A percentile compares a stretch with the other conserved stretches of the same genome.
Conservation (phyloP, 2,329 filamentous ascomycete genomes). For the Ceratocystis papillata region DNA sequence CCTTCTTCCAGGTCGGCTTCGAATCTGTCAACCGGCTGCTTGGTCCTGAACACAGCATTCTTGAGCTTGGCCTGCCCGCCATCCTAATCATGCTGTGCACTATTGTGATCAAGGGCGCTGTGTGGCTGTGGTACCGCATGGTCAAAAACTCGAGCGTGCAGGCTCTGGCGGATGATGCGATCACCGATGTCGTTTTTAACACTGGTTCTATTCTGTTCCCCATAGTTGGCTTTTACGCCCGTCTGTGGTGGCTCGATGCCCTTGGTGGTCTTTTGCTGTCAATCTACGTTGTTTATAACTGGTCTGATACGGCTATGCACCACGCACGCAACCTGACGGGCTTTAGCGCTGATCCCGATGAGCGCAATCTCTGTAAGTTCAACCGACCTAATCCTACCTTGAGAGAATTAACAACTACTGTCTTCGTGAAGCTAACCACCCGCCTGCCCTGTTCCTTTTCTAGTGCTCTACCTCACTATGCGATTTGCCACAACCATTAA, state of each 20-base stretch:
- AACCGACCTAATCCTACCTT: not conserved
- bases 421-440: not conserved
- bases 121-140: slow-evolving; percentile 79
- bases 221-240: slow-evolving; percentile 62
- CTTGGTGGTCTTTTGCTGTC: slow-evolving; percentile 70
- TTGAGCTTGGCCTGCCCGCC: slow-evolving; percentile 62
- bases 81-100: slow-evolving; percentile 72
- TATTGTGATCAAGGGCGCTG: slow-evolving; percentile 68
- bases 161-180: slow-evolving; percentile 51
- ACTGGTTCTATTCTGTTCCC: slow-evolving; percentile 81
- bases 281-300: slow-evolving; percentile 66
- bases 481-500: slow-evolving; percentile 80
- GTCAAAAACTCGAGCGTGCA: slow-evolving; percentile 80
- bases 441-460: not conserved
- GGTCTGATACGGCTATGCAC: slow-evolving; percentile 60
- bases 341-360: slow-evolving; percentile 65
- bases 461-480: slow-evolving; percentile 78
- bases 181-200: slow-evolving; percentile 81
- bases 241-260: slow-evolving; percentile 74
- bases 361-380: slow-evolving; percentile 56
- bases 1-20: slow-evolving; percentile 66
- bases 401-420: not conserved
- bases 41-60: slow-evolving; percentile 51
- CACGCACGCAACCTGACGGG: slow-evolving; percentile 75
- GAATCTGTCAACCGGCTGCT: slow-evolving; percentile 57